phyloP scores from a whole-genome alignment of 768 basidiomycete genomes.

The Pulveroboletus sp. region DNA sequence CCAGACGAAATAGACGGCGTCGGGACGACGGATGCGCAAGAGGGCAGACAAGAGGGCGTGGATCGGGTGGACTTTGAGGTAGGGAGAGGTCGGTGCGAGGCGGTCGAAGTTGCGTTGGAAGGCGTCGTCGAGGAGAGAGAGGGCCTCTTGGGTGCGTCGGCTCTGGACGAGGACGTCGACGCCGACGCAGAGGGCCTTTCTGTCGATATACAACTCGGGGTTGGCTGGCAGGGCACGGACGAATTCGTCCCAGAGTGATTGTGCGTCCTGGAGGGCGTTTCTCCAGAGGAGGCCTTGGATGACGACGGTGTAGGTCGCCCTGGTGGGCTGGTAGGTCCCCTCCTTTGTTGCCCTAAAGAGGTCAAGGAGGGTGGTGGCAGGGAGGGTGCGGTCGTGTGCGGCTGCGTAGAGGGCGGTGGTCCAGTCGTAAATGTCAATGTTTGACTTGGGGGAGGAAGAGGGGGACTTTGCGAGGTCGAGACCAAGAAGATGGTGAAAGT shows the following conservation, averaged over 20 bases:
- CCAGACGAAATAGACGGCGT: slow-evolving; percentile 64
- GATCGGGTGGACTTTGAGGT: slow-evolving; percentile 26
- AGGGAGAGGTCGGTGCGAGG: slow-evolving; percentile 2
- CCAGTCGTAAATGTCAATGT: slow-evolving; percentile 43
- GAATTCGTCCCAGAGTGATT: slow-evolving; percentile 42
- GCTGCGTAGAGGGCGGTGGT: slow-evolving; percentile 45
- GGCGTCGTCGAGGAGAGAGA: slow-evolving; percentile 46
- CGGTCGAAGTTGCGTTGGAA: slow-evolving; percentile 7
- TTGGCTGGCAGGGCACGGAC: no score
- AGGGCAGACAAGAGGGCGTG: slow-evolving; percentile 50
- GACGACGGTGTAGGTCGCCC: slow-evolving; percentile 50
- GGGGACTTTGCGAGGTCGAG: slow-evolving; percentile 17
- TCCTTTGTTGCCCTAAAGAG: slow-evolving; percentile 35
- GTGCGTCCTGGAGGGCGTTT: slow-evolving; percentile 37
- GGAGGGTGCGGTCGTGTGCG: slow-evolving; percentile 35
- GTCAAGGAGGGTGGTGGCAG: slow-evolving; percentile 32
- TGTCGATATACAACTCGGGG: slow-evolving; percentile 38
- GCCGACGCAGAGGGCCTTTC: slow-evolving; percentile 46
- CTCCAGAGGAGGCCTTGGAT: slow-evolving; percentile 51
- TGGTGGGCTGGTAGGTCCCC: slow-evolving; percentile 37
- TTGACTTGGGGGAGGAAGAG: slow-evolving; percentile 20
- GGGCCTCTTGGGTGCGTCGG: slow-evolving; percentile 44
- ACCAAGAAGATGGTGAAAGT: slow-evolving; percentile 39
- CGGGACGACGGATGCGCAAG: slow-evolving; percentile 51
- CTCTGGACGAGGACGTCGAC: slow-evolving; percentile 45